A percentile compares a stretch with the other conserved stretches of the same genome.
phyloP scores from a whole-genome alignment of 306 rosid species.

The Acacia melanoxylon region DNA sequence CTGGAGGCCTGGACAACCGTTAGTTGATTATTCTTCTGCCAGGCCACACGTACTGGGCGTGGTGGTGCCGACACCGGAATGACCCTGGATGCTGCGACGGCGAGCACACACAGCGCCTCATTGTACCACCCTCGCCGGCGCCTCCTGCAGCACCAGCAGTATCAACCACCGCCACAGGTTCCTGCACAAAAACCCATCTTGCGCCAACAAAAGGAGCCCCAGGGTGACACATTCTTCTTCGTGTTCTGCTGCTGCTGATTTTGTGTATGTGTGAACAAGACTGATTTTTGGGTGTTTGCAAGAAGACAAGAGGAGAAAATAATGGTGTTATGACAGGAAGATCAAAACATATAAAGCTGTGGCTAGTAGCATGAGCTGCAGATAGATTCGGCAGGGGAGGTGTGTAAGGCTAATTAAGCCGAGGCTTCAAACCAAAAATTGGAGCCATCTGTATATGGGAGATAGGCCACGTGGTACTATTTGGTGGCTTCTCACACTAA shows the following conservation, averaged over 20 bases:
- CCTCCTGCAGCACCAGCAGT: slow-evolving; percentile 10
- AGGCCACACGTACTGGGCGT: slow-evolving; percentile 65
- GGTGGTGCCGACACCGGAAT: slow-evolving; percentile 87
- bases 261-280: not conserved
- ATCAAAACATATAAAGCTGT: not conserved
- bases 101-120: slow-evolving; percentile 64
- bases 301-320: slow-evolving; percentile 43
- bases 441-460: slow-evolving; percentile 16
- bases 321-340: slow-evolving; percentile 17
- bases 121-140: not conserved
- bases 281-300: slow-evolving; percentile 22
- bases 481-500: not conserved
- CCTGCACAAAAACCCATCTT: slow-evolving; percentile 39
- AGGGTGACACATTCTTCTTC: slow-evolving; percentile 59
- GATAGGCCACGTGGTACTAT: slow-evolving; percentile 27
- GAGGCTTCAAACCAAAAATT: not conserved
- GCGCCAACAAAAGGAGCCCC: slow-evolving; percentile 36
- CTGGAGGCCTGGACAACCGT: too few species aligned
- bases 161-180: slow-evolving; percentile 15
- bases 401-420: not conserved
- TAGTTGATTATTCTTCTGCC: slow-evolving; percentile 38
- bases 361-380: not conserved
- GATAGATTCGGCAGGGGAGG: slow-evolving; percentile 35
- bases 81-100: slow-evolving; percentile 87
- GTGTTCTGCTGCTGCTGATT: not conserved